Evolutionary conservation across 2,329 filamentous ascomycete species (phyloP), one percentile per base, ranked within the genome.

Genomic region (Colletotrichum melonis): DNA sequence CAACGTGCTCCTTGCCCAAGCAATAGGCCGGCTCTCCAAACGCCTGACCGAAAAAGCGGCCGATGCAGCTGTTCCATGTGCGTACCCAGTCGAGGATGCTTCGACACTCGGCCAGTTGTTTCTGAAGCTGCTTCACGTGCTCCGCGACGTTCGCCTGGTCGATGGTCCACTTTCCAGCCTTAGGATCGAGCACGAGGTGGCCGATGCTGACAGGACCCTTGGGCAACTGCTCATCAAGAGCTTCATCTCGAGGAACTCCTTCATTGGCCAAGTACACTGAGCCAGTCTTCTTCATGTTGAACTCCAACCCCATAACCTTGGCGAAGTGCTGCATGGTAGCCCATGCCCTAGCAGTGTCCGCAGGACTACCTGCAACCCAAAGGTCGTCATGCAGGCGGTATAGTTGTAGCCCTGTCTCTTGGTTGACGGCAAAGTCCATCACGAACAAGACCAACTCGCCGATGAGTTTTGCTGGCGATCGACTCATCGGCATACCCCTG

Each of bases 371-470:
- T n/a, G 46, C 55, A 5, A 69, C 59, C 85, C 86, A 88, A 14
- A 88, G 75, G 64, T 88, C 86, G 70, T 88, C 86, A 64, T 92
- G 87, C 49, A 92, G 83, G 14, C 92, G 88, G 78, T 91, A 91
- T 12, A 93, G 80, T n/a, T 86, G 83, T 1, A 83, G 81, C 0
- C 90, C 90, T 0, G 91, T 90, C 1, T 83, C 81, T 72, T 89
- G 86, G 69, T 92, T 93, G 68, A 93, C 86, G 0, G 90, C 85
- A 76, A 90, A 91, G 77, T 93, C 92, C 76, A 93, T 87, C 72
- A 89, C 91, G 77, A 93, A 93, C 0, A 93, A 81, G 0, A 91
- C 82, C 0, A 85, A 81, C 78, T 93, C 92, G 0, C 90, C 88
- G 67, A 92, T 87, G 9, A 89, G 82, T 42, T 90, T 87, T 26